phyloP scores from a whole-genome alignment of 441 rosid genomes.

The Croton setiger region DNA sequence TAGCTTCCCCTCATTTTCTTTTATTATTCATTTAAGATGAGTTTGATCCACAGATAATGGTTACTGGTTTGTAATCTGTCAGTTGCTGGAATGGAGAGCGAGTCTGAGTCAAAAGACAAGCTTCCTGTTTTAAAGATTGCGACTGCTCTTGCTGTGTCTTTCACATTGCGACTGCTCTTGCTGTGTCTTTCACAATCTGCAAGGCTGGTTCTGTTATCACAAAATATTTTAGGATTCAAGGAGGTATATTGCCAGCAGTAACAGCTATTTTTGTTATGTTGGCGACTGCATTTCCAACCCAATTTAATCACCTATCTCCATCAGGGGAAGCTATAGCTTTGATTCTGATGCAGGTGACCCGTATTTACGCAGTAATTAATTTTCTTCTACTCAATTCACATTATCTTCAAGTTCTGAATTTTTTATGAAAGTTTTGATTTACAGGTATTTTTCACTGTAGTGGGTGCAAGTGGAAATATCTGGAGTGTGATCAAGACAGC shows the following conservation, averaged over 20 bases:
- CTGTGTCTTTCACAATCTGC: conserved; percentile 81
- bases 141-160: too few relatives aligned
- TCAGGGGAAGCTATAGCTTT: conserved; percentile 86
- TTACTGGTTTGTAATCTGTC: conserved; percentile 18
- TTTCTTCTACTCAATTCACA: background rate
- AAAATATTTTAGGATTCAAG: conserved; percentile 53
- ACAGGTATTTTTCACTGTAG: conserved; percentile 77
- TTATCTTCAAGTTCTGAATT: background rate
- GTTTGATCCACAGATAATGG: conserved; percentile 5
- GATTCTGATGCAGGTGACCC: conserved; percentile 82
- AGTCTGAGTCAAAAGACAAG: conserved; percentile 37
- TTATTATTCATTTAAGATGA: background rate
- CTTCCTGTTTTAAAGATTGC: conserved; percentile 58
- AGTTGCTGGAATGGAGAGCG: conserved; percentile 40
- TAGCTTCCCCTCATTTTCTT: background rate
- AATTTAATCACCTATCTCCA: conserved; percentile 70
- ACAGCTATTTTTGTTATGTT: conserved; percentile 67
- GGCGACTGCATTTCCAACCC: conserved; percentile 42
- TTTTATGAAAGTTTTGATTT: too few relatives aligned
- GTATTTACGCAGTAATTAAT: background rate
- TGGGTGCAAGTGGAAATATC: conserved; percentile 86
- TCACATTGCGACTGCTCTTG: too few relatives aligned
- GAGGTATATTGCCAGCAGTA: conserved; percentile 73
- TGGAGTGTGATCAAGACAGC: conserved; percentile 77
- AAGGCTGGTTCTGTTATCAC: conserved; percentile 53